Evolutionary conservation across 306 rosid genomes (phyloP).

Genomic region (Gastrolobium villosum): DNA sequence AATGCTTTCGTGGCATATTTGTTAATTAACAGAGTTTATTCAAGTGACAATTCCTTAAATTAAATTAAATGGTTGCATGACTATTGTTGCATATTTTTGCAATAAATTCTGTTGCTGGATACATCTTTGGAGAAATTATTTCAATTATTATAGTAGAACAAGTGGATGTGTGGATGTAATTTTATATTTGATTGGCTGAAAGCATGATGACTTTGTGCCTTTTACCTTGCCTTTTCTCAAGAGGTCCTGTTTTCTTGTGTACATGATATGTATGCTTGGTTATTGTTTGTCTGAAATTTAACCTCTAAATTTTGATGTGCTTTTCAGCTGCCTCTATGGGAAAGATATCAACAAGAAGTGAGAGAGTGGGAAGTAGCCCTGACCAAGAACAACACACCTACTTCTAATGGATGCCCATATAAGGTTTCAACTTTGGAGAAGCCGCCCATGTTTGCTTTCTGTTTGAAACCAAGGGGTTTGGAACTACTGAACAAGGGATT

Average conservation of each 20-base stretch:
- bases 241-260: conserved; percentile 30
- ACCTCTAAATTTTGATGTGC: conserved; percentile 22
- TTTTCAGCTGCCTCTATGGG: conserved; percentile 89
- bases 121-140: background rate
- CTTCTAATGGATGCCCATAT: conserved; percentile 60
- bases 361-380: conserved; percentile 83
- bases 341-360: conserved; percentile 75
- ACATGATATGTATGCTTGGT: conserved; percentile 14
- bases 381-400: conserved; percentile 56
- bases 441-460: conserved; percentile 94
- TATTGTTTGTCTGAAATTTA: conserved; percentile 24
- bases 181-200: conserved; percentile 4
- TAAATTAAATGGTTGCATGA: conserved; percentile 1
- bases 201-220: conserved; percentile 12
- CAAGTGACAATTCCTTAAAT: conserved; percentile 3
- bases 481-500: conserved; percentile 83
- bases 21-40: conserved; percentile 17
- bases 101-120: conserved; percentile 2
- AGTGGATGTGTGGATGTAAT: conserved; percentile 14
- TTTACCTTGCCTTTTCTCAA: conserved; percentile 35
- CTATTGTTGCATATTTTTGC: background rate
- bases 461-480: conserved; percentile 94
- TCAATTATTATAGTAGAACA: conserved; percentile 6
- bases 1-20: conserved; percentile 3
- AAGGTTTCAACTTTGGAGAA: conserved; percentile 73